These are phyloP conservation scores for Lactarius evosmus DNA, from an alignment of 768 basidiomycete genomes.

Conservation along the genomic window DNA sequence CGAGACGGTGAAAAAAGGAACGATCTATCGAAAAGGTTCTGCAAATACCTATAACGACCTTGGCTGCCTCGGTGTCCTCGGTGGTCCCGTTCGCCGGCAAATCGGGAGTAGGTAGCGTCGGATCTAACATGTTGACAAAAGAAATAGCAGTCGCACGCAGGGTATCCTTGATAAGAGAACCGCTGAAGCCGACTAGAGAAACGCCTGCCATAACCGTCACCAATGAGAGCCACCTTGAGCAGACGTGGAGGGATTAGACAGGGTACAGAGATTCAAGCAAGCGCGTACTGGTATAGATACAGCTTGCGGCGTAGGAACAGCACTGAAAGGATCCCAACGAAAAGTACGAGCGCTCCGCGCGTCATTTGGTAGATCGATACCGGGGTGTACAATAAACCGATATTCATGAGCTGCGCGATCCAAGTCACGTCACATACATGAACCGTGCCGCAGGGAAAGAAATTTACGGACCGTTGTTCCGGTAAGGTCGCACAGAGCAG, in stretches of 20 bases:
- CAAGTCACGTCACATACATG: conserved; percentile 1
- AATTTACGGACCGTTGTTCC: conserved; percentile 72
- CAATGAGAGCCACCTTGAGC: conserved; percentile 80
- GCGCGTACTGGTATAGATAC: conserved; percentile 77
- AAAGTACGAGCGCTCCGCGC: conserved; percentile 87
- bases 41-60: conserved; percentile 66
- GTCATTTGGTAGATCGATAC: conserved; percentile 99
- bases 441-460: conserved; percentile 1
- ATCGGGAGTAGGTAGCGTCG: conserved; percentile 28
- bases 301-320: conserved; percentile 83
- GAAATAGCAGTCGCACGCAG: conserved; percentile 46
- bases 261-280: not conserved
- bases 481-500: conserved; percentile 85
- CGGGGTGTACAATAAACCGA: conserved; percentile 92
- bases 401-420: conserved; percentile 71
- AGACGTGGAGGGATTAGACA: conserved; percentile 18
- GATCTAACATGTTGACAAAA: conserved; percentile 32
- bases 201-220: conserved; percentile 85
- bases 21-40: conserved; percentile 24
- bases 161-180: conserved; percentile 79
- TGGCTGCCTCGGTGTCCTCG: conserved; percentile 61
- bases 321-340: conserved; percentile 89
- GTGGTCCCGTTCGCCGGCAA: conserved; percentile 43
- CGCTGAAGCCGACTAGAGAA: conserved; percentile 81
- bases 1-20: conserved; percentile 27